These are phyloP conservation scores for Malassezia yamatoensis DNA, from an alignment of 1,284 basidiomycete genomes.

Conservation along the genomic window DNA sequence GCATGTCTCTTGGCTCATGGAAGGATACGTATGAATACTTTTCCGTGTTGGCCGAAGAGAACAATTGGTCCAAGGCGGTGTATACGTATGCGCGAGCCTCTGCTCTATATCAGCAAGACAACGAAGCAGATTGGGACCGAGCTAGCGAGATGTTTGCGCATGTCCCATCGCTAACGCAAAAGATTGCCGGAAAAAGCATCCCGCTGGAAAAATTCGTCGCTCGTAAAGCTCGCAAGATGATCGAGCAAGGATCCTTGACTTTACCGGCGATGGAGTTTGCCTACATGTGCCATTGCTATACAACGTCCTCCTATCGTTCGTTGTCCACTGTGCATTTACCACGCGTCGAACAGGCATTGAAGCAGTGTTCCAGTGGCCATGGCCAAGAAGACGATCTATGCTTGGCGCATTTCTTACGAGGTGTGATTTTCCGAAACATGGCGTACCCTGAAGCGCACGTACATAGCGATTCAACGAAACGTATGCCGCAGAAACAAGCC, in stretches of 20 bases:
- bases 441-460: constrained; percentile 43
- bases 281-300: constrained; percentile 45
- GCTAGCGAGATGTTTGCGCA: constrained; percentile 28
- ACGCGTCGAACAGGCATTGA: constrained; percentile 29
- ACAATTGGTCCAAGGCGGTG: constrained; percentile 47
- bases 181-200: constrained; percentile 46
- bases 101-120: constrained; percentile 29
- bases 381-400: constrained; percentile 40
- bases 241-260: constrained; percentile 28
- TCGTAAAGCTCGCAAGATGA: constrained; percentile 41
- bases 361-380: constrained; percentile 22
- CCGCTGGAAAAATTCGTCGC: constrained; percentile 47
- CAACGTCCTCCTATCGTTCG: constrained; percentile 34
- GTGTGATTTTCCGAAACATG: constrained; percentile 41
- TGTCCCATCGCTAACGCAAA: constrained; percentile 37
- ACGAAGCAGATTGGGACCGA: constrained; percentile 16
- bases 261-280: constrained; percentile 42
- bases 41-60: constrained; percentile 32
- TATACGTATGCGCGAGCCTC: constrained; percentile 42
- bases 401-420: constrained; percentile 43
- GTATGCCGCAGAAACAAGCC: constrained; percentile 26
- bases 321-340: constrained; percentile 29
- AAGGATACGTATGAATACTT: constrained; percentile 31
- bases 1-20: constrained; percentile 40
- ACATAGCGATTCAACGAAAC: constrained; percentile 22